phyloP scores from a whole-genome alignment of 441 rosid species.

The Syzygium malaccense region DNA sequence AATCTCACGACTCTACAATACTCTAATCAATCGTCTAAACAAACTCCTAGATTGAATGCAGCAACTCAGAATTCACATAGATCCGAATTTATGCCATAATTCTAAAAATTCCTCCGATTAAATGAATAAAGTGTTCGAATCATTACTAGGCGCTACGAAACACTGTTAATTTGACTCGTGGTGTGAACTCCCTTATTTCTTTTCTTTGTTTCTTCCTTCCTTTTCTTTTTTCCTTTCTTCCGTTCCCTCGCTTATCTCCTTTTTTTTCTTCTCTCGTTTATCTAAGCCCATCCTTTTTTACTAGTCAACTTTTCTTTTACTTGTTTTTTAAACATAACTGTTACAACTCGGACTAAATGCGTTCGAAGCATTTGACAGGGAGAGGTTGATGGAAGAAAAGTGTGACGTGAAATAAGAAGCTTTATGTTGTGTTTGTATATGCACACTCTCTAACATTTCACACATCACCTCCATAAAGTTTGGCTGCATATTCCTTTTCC shows the following conservation, averaged over 20 bases:
- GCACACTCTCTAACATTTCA: background rate
- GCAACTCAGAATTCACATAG: too few species aligned
- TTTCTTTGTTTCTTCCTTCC: background rate
- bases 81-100: too few species aligned
- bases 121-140: too few species aligned
- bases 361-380: background rate
- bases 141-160: background rate
- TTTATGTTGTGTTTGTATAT: background rate
- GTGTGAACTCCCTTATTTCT: background rate
- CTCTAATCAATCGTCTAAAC: too few species aligned
- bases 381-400: background rate
- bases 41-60: too few species aligned
- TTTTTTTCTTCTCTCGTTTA: too few species aligned
- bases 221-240: background rate
- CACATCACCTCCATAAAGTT: background rate
- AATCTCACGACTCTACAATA: background rate
- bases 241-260: background rate
- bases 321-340: too few species aligned
- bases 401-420: background rate
- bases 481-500: background rate
- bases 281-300: too few species aligned
- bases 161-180: background rate
- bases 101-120: too few species aligned
- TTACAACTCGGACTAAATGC: background rate
- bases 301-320: fast-evolving